phyloP scores from a whole-genome alignment of 805 yeast genomes.

The Debaryomyces hansenii region DNA sequence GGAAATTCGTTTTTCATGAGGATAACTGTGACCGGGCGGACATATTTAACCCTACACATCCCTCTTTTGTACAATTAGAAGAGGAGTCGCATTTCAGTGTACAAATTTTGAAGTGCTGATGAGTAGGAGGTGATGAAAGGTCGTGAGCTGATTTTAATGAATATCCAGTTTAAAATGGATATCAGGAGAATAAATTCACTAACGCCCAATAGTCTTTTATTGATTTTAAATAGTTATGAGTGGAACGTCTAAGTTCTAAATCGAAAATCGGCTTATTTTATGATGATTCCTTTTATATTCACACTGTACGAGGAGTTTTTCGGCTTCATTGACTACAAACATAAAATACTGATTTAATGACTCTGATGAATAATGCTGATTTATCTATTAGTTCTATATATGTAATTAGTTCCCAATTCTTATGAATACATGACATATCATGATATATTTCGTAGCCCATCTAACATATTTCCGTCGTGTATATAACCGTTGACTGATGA shows the following conservation, averaged over 20 bases:
- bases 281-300: slow-evolving; percentile 47
- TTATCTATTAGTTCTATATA: not conserved
- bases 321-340: slow-evolving; percentile 37
- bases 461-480: not conserved
- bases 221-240: slow-evolving; percentile 16
- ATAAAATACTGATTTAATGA: slow-evolving; percentile 48
- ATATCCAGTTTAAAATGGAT: not conserved
- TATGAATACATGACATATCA: not conserved
- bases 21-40: slow-evolving; percentile 55
- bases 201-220: slow-evolving; percentile 13
- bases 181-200: not conserved
- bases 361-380: slow-evolving; percentile 30
- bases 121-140: slow-evolving; percentile 46
- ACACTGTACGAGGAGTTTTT: slow-evolving; percentile 45
- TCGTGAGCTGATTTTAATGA: slow-evolving; percentile 36
- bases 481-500: not conserved
- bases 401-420: not conserved
- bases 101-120: slow-evolving; percentile 45
- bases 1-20: slow-evolving; percentile 26
- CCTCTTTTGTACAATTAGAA: slow-evolving; percentile 42
- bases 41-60: slow-evolving; percentile 36
- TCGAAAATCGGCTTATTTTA: slow-evolving; percentile 13
- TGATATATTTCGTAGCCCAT: not conserved
- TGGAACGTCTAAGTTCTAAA: not conserved
- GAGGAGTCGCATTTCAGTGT: slow-evolving; percentile 50